These are phyloP conservation scores for Mycena epipterygia DNA, from an alignment of 768 basidiomycete species.

Conservation along the genomic window DNA sequence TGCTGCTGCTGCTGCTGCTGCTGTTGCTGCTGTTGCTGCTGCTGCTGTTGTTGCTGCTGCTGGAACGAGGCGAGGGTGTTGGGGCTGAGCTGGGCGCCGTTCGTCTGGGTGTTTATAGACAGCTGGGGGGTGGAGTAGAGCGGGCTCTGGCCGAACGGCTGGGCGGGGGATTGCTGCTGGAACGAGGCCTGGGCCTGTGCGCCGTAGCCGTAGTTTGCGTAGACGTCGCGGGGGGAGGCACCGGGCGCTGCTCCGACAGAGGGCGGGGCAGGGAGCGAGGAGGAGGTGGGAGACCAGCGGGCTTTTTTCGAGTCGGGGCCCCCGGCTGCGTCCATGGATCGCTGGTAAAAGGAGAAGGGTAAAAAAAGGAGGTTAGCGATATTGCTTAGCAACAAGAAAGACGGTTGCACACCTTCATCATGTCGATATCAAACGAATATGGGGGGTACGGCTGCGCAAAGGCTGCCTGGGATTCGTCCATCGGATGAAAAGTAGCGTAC, in stretches of 20 bases:
- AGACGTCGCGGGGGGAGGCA: conserved; percentile 71
- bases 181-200: conserved; percentile 75
- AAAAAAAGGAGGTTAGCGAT: not conserved
- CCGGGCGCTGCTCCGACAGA: conserved; percentile 48
- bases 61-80: conserved; percentile 71
- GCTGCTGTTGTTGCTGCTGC: conserved; percentile 51
- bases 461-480: conserved; percentile 56
- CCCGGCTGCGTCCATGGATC: conserved; percentile 87
- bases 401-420: conserved; percentile 81
- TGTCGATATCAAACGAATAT: conserved; percentile 88
- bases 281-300: conserved; percentile 85
- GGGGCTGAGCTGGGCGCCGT: conserved; percentile 76
- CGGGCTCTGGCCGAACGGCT: conserved; percentile 64
- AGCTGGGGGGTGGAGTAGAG: conserved; percentile 83
- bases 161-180: conserved; percentile 65
- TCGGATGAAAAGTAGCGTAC: conserved; percentile 9
- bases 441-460: conserved; percentile 78
- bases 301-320: conserved; percentile 92
- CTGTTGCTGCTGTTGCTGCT: conserved; percentile 47
- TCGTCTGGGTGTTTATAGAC: conserved; percentile 73
- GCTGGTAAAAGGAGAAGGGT: conserved; percentile 55
- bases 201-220: conserved; percentile 91
- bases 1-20: conserved; percentile 60
- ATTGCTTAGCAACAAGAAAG: conserved; percentile 21
- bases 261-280: conserved; percentile 48